These are phyloP conservation scores for Phytophthora sp. DNA, from an alignment of 352 stramenopile genomes.

Conservation along the genomic window DNA sequence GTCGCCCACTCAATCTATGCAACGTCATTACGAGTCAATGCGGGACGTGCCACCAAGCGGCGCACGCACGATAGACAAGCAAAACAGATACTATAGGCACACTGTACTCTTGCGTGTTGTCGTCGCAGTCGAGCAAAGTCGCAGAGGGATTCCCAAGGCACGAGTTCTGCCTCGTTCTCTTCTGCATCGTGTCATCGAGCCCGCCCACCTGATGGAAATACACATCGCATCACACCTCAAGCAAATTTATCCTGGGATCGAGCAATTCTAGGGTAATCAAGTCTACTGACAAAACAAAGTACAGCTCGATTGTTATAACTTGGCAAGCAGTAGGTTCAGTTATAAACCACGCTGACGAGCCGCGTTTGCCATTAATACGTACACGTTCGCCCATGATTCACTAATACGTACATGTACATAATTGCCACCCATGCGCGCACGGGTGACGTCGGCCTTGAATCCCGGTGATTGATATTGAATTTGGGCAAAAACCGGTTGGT, in stretches of 20 bases:
- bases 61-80: slow-evolving; percentile 9
- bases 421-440: no score
- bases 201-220: slow-evolving; percentile 24
- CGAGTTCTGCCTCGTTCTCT: background rate
- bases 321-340: background rate
- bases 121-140: slow-evolving; percentile 7
- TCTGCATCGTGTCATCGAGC: slow-evolving; percentile 27
- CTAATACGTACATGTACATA: no score
- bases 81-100: slow-evolving; percentile 4
- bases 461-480: slow-evolving; percentile 23
- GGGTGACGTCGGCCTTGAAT: slow-evolving; percentile 25
- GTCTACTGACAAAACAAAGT: slow-evolving; percentile 2
- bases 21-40: slow-evolving; percentile 26
- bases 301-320: background rate
- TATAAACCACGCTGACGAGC: background rate
- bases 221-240: slow-evolving; percentile 16
- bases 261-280: slow-evolving; percentile 15
- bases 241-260: slow-evolving; percentile 32
- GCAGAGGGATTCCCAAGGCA: slow-evolving; percentile 10
- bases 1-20: slow-evolving; percentile 11
- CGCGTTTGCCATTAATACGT: background rate
- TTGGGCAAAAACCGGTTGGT: slow-evolving; percentile 15
- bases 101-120: slow-evolving; percentile 25
- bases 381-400: no score
- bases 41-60: slow-evolving; percentile 3